Percentiles rank a stretch among this genome's conserved stretches.
These are phyloP conservation scores for Backusella tuberculispora DNA, from an alignment of 192 early-diverging fungal genomes.

Conservation along the genomic window DNA sequence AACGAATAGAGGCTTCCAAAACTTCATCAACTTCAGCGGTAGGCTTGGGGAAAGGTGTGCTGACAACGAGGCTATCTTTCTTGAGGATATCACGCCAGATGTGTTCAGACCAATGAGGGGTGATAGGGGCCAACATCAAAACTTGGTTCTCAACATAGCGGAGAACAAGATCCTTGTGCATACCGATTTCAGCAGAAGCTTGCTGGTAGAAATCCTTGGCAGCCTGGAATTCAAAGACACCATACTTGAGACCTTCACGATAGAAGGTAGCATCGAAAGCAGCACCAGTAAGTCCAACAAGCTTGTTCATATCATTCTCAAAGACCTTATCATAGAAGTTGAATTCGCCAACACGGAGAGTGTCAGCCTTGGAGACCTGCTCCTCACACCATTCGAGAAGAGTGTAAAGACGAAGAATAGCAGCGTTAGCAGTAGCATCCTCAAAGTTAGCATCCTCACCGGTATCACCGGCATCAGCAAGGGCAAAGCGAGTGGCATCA, in stretches of 20 bases:
- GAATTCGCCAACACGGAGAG: constrained; percentile 53
- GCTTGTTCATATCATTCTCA: constrained; percentile 83
- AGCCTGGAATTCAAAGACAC: constrained; percentile 88
- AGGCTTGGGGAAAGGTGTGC: constrained; percentile 62
- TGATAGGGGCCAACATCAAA: constrained; percentile 84
- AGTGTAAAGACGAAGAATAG: constrained; percentile 89
- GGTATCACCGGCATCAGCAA: constrained; percentile 96
- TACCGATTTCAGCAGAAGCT: constrained; percentile 65
- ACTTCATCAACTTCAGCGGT: constrained; percentile 66
- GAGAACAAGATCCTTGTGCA: constrained; percentile 85
- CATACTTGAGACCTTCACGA: constrained; percentile 90
- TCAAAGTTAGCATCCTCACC: constrained; percentile 99
- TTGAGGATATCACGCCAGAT: constrained; percentile 82
- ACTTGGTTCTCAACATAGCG: constrained; percentile 87
- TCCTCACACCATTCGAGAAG: constrained; percentile 92
- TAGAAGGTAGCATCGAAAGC: constrained; percentile 85
- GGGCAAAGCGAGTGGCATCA: constrained; percentile 92
- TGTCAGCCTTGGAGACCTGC: constrained; percentile 47
- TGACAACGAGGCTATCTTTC: constrained; percentile 65
- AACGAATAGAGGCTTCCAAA: constrained; percentile 76
- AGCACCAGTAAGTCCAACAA: constrained; percentile 66
- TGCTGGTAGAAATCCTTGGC: constrained; percentile 88
- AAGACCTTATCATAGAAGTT: constrained; percentile 92
- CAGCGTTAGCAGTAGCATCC: constrained; percentile 91
- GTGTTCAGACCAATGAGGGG: constrained; percentile 94